Evolutionary conservation across 2,329 filamentous ascomycete genomes (phyloP).

Genomic region (Colletotrichum trifolii): DNA sequence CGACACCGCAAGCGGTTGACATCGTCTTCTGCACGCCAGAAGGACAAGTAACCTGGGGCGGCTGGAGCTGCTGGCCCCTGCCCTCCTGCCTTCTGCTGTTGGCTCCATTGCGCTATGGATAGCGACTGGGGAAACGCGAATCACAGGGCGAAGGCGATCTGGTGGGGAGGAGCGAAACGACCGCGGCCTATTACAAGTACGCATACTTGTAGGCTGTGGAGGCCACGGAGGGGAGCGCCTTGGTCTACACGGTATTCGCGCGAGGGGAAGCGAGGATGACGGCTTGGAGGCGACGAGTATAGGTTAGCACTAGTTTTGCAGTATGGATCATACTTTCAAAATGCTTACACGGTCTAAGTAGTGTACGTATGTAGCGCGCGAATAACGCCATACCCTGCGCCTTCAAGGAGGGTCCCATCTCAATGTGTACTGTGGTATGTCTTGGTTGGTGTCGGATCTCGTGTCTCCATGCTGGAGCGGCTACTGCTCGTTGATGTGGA

Average conservation of each 20-base stretch:
- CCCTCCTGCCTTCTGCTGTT: constrained; percentile 24
- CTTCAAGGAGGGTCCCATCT: constrained; percentile 21
- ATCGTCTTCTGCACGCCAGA: too few species aligned
- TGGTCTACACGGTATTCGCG: too few species aligned
- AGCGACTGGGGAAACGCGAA: constrained; percentile 35
- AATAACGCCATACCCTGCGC: constrained; percentile 37
- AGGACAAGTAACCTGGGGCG: constrained; percentile 25
- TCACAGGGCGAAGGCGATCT: constrained; percentile 35
- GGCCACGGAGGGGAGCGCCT: constrained; percentile 20
- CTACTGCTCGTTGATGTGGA: constrained; percentile 29
- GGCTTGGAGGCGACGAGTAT: constrained; percentile 20
- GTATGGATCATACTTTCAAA: constrained; percentile 19
- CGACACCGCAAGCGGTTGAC: constrained; percentile 11
- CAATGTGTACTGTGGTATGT: too few species aligned
- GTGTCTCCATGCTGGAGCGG: constrained; percentile 34
- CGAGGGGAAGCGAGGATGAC: constrained; percentile 27
- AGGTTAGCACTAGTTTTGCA: constrained; percentile 24
- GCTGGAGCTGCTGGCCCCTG: constrained; percentile 32
- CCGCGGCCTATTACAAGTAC: constrained; percentile 4
- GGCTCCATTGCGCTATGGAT: constrained; percentile 27
- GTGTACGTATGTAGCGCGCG: constrained; percentile 29
- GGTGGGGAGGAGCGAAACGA: constrained; percentile 35
- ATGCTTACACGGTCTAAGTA: constrained; percentile 12
- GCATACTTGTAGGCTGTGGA: constrained; percentile 18
- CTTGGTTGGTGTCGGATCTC: constrained; percentile 34